Percentiles rank a stretch among this genome's conserved stretches.
These are phyloP conservation scores for Suillus subaureus DNA, from an alignment of 768 basidiomycete genomes.

Conservation along the genomic window DNA sequence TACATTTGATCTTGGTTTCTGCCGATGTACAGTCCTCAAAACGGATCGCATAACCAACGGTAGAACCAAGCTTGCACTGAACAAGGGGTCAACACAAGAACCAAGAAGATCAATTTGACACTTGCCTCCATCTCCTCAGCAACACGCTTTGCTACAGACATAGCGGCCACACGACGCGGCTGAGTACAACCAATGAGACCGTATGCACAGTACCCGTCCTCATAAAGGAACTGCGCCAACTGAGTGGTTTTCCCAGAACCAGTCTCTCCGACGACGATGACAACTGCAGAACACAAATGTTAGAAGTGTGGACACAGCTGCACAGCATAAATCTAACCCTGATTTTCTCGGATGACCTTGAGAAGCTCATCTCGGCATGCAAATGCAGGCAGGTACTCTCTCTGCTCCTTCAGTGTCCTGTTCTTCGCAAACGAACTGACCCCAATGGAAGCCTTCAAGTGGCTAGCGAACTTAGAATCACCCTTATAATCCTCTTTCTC, in stretches of 20 bases:
- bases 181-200: constrained; percentile 97
- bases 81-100: constrained; percentile 12
- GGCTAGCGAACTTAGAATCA: constrained; percentile 96
- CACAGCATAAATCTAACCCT: constrained; percentile 56
- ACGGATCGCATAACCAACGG: constrained; percentile 96
- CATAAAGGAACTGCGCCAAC: constrained; percentile 91
- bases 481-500: constrained; percentile 80
- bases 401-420: constrained; percentile 89
- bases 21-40: constrained; percentile 97
- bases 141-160: constrained; percentile 99
- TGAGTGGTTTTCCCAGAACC: constrained; percentile 99
- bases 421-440: constrained; percentile 80
- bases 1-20: constrained; percentile 97
- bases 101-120: constrained; percentile 7
- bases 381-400: constrained; percentile 97
- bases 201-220: constrained; percentile 90
- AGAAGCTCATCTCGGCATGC: constrained; percentile 94
- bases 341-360: constrained; percentile 88
- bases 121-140: constrained; percentile 98
- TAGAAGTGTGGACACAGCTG: constrained; percentile 2
- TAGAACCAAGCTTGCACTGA: constrained; percentile 85
- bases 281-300: constrained; percentile 50
- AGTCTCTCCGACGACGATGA: constrained; percentile 98
- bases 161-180: constrained; percentile 97
- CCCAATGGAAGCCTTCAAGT: constrained; percentile 79